Conservation (phyloP, 1,139 yeast genomes). For the Taphrina sp. region DNA sequence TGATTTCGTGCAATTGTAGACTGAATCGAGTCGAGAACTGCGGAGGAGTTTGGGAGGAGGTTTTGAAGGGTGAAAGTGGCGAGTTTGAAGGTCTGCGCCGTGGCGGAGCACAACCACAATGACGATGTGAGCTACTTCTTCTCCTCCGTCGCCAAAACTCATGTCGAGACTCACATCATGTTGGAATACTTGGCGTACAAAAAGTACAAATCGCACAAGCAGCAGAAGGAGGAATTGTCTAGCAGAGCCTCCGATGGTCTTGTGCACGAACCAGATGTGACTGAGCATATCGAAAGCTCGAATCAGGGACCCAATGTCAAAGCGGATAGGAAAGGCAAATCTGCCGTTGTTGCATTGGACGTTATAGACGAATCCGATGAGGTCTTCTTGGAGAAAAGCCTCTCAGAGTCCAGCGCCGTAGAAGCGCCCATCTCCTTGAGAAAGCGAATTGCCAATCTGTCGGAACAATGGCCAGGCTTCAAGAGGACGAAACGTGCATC, state of each 20-base stretch:
- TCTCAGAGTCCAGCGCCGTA: not conserved
- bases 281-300: not conserved
- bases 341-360: not conserved
- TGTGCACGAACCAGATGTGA: not conserved
- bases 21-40: no score
- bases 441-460: conserved; percentile 9
- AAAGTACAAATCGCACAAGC: conserved; percentile 17
- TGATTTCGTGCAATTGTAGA: no score
- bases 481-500: no score
- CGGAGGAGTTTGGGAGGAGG: no score
- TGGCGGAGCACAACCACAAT: no score
- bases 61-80: no score
- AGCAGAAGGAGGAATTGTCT: not conserved
- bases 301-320: not conserved
- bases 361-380: conserved; percentile 22
- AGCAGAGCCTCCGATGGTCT: not conserved
- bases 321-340: conserved; percentile 2
- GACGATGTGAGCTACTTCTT: no score
- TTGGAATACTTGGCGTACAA: conserved; percentile 24
- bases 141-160: no score
- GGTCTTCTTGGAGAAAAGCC: conserved; percentile 17
- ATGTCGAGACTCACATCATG: no score
- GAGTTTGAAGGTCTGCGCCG: no score
- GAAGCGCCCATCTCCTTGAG: conserved; percentile 19
- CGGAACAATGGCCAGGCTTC: conserved; percentile 8